Evolutionary conservation across 805 yeast species (phyloP).

Genomic region (Zygosaccharomyces rouxii): DNA sequence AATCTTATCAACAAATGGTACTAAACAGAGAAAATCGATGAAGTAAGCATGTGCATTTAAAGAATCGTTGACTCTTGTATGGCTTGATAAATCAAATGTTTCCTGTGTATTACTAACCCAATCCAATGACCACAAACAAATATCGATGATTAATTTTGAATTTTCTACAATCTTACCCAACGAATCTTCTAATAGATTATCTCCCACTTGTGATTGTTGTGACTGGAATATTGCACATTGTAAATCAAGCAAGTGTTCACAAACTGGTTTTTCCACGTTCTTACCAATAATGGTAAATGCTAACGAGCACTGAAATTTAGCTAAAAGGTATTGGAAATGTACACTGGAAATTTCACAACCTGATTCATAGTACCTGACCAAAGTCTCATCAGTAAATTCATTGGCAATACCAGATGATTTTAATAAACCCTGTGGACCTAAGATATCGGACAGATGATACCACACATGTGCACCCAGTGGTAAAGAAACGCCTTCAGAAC

Average conservation of each 20-base stretch:
- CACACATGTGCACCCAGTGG: conserved; percentile 11
- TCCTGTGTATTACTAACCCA: conserved; percentile 16
- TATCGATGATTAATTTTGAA: conserved; percentile 30
- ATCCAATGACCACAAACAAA: conserved; percentile 29
- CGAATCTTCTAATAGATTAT: conserved; percentile 38
- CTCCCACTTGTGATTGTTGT: conserved; percentile 8
- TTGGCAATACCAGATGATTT: conserved; percentile 12
- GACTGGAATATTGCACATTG: conserved; percentile 11
- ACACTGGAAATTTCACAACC: conserved; percentile 29
- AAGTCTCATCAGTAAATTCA: conserved; percentile 25
- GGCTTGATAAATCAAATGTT: conserved; percentile 20
- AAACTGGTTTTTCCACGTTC: conserved; percentile 30
- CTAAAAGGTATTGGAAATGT: conserved; percentile 21
- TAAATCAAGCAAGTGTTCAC: conserved; percentile 11
- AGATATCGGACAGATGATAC: conserved; percentile 14
- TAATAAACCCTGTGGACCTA: conserved; percentile 18
- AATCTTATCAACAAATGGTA: conserved; percentile 39
- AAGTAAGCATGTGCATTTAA: conserved; percentile 39
- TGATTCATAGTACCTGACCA: conserved; percentile 30
- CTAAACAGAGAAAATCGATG: conserved; percentile 31
- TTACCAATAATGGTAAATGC: conserved; percentile 32
- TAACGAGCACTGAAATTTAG: conserved; percentile 29
- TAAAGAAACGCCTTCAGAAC: conserved; percentile 13
- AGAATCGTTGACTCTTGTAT: conserved; percentile 17
- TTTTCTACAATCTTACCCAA: conserved; percentile 36